Evolutionary conservation across 495 filamentous ascomycete genomes (phyloP).

Genomic region (Aspergillus leporis): DNA sequence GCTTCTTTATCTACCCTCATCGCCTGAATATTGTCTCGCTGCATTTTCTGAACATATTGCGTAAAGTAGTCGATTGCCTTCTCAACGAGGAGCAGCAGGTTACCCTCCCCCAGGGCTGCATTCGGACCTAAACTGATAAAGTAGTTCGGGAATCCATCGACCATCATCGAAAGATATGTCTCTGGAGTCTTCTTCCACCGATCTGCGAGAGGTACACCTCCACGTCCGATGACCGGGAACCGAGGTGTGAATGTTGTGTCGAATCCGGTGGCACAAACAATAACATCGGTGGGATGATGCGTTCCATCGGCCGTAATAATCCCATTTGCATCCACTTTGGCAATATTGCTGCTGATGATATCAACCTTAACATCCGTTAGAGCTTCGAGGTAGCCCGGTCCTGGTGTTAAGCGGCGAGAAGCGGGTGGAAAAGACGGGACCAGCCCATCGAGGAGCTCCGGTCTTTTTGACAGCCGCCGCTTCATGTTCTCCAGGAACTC

Average conservation of each 20-base stretch:
- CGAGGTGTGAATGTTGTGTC: conserved; percentile 50
- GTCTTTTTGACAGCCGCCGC: conserved; percentile 37
- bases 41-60: conserved; percentile 48
- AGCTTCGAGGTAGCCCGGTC: conserved; percentile 50
- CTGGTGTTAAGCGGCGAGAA: conserved; percentile 54
- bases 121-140: conserved; percentile 56
- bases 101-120: conserved; percentile 48
- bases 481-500: conserved; percentile 45
- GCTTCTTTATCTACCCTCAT: conserved; percentile 42
- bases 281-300: conserved; percentile 38
- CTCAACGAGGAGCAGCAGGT: conserved; percentile 46
- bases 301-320: conserved; percentile 51
- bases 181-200: conserved; percentile 53
- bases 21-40: conserved; percentile 48
- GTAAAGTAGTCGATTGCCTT: conserved; percentile 54
- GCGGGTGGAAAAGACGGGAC: conserved; percentile 47
- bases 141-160: conserved; percentile 66
- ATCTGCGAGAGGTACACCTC: conserved; percentile 47
- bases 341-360: conserved; percentile 41
- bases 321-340: conserved; percentile 45
- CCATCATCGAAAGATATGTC: conserved; percentile 59
- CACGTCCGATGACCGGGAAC: conserved; percentile 51
- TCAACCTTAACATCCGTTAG: conserved; percentile 48
- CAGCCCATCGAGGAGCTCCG: conserved; percentile 34
- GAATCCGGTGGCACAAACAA: conserved; percentile 59